Evolutionary conservation across 2,329 filamentous ascomycete genomes (phyloP).

Genomic region (Colletotrichum magnum): DNA sequence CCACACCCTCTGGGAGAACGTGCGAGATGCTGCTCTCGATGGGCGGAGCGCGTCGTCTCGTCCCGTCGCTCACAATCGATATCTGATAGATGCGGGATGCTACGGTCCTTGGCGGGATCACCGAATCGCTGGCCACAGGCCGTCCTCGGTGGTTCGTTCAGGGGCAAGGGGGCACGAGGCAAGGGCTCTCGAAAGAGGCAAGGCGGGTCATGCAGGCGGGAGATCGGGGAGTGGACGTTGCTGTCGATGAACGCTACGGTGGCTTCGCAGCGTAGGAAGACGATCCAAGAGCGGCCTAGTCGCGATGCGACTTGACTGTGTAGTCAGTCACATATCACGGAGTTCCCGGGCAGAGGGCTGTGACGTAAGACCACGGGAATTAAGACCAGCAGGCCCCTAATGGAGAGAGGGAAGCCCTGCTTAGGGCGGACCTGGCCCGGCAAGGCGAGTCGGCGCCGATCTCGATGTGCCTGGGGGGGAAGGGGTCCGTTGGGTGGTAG

Average conservation of each 20-base stretch:
- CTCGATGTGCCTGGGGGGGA: background rate
- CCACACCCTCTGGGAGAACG: background rate
- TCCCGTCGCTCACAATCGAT: slow-evolving; percentile 29
- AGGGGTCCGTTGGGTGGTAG: background rate
- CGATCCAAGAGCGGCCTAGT: slow-evolving; percentile 4
- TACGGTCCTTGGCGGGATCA: slow-evolving; percentile 29
- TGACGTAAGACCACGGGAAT: slow-evolving; percentile 28
- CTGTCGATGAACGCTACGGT: slow-evolving; percentile 6
- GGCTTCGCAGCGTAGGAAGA: no score
- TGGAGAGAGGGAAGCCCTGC: slow-evolving; percentile 11
- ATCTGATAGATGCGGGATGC: slow-evolving; percentile 34
- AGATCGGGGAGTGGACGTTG: slow-evolving; percentile 11
- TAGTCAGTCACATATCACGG: slow-evolving; percentile 22
- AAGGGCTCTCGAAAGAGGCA: slow-evolving; percentile 10
- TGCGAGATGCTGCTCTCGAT: no score
- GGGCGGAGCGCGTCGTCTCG: slow-evolving; percentile 28
- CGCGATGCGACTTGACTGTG: background rate
- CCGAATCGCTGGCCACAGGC: background rate
- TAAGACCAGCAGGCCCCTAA: slow-evolving; percentile 17
- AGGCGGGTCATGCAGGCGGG: slow-evolving; percentile 15
- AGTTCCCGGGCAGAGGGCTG: background rate
- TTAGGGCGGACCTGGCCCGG: background rate
- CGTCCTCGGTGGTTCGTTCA: no score
- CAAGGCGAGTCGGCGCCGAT: slow-evolving; percentile 15
- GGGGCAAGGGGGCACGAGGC: no score